Conservation (phyloP, 2,329 filamentous ascomycete species). For the Magnaporthales sp. region DNA sequence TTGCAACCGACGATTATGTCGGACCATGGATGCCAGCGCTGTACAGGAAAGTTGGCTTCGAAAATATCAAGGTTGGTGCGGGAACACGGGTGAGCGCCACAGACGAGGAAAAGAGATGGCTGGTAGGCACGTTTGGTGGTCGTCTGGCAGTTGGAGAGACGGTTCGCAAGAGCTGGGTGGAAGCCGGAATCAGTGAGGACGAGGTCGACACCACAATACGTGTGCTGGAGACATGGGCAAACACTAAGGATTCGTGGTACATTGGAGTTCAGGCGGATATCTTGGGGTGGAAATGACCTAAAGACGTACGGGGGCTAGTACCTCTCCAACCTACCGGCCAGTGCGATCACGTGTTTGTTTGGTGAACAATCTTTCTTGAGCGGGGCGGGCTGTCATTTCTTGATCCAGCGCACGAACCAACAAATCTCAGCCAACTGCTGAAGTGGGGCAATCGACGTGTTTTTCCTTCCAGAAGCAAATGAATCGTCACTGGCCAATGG, state of each 20-base stretch:
- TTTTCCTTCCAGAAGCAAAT: not conserved
- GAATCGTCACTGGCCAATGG: not conserved
- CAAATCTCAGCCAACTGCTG: not conserved
- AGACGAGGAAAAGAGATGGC: slow-evolving; percentile 18
- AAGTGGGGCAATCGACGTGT: not conserved
- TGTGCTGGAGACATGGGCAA: slow-evolving; percentile 22
- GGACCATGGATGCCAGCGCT: slow-evolving; percentile 21
- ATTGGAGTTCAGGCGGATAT: slow-evolving; percentile 26
- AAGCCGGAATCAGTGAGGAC: slow-evolving; percentile 23
- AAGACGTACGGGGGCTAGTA: not conserved
- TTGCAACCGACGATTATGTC: slow-evolving; percentile 8
- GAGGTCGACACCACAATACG: slow-evolving; percentile 23
- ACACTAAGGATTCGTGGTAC: slow-evolving; percentile 28
- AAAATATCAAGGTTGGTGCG: slow-evolving; percentile 20
- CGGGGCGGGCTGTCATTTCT: not conserved
- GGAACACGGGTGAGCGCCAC: slow-evolving; percentile 20
- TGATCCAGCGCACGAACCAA: not conserved
- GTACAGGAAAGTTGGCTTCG: slow-evolving; percentile 20
- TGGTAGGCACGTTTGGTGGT: slow-evolving; percentile 15
- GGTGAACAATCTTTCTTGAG: not conserved
- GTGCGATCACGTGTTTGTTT: not conserved
- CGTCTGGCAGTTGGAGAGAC: slow-evolving; percentile 20
- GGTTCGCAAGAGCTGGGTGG: slow-evolving; percentile 23
- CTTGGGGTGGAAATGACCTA: slow-evolving; percentile 26
- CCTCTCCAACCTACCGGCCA: not conserved